Evolutionary conservation across 2,329 filamentous ascomycete genomes (phyloP).

Genomic region (Neospermospora avenae): DNA sequence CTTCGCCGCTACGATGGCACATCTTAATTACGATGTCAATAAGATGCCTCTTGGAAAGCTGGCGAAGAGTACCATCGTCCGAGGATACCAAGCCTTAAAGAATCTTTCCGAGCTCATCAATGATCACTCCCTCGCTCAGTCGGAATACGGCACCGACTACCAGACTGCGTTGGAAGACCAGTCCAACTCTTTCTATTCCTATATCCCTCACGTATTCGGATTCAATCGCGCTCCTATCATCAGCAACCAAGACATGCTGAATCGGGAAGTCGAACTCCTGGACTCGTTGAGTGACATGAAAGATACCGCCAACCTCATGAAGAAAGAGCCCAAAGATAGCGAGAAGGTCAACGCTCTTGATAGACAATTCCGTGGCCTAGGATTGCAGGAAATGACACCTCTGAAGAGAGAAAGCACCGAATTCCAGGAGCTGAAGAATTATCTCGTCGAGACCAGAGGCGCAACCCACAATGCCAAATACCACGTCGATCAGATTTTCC

Average conservation of each 20-base stretch:
- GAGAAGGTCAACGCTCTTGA: slow-evolving; percentile 64
- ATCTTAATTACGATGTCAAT: slow-evolving; percentile 67
- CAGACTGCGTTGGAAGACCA: slow-evolving; percentile 53
- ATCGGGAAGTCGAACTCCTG: slow-evolving; percentile 74
- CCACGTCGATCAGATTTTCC: slow-evolving; percentile 72
- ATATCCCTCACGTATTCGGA: slow-evolving; percentile 80
- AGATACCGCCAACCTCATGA: slow-evolving; percentile 74
- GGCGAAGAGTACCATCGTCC: slow-evolving; percentile 71
- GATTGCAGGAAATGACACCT: slow-evolving; percentile 72
- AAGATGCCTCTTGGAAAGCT: slow-evolving; percentile 84
- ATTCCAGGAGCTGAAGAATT: slow-evolving; percentile 61
- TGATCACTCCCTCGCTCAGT: slow-evolving; percentile 45
- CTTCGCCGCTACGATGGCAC: slow-evolving; percentile 63
- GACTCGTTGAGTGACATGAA: slow-evolving; percentile 85
- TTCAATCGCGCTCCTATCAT: slow-evolving; percentile 71
- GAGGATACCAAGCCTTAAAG: slow-evolving; percentile 75
- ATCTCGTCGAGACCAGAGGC: slow-evolving; percentile 65
- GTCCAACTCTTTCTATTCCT: slow-evolving; percentile 75
- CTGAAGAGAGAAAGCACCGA: slow-evolving; percentile 43
- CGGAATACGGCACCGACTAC: slow-evolving; percentile 41
- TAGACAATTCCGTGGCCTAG: slow-evolving; percentile 66
- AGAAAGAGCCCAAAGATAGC: slow-evolving; percentile 50
- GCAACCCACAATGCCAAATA: slow-evolving; percentile 61
- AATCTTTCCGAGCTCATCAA: slow-evolving; percentile 67
- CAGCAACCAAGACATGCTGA: slow-evolving; percentile 51